phyloP scores from a whole-genome alignment of 139 green algal genomes.

The Ettlia oleoabundans region DNA sequence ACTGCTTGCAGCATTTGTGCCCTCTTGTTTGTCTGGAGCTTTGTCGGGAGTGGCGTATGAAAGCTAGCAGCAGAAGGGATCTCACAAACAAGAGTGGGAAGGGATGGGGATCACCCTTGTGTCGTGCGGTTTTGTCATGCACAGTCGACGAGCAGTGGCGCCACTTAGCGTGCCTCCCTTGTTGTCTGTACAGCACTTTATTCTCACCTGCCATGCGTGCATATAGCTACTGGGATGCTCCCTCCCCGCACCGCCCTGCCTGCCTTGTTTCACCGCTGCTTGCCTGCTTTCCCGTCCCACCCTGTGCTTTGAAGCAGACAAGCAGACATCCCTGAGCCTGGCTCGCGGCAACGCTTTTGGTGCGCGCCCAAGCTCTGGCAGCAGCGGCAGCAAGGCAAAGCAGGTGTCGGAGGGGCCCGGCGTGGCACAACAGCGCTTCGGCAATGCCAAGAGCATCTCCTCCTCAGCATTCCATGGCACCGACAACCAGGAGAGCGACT shows the following conservation, averaged over 20 bases:
- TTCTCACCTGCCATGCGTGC: neutral
- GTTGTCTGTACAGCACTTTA: too few relatives aligned
- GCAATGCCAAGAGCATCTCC: slow-evolving; percentile 92
- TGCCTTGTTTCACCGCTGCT: neutral
- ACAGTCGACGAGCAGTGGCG: too few relatives aligned
- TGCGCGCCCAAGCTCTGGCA: slow-evolving; percentile 24
- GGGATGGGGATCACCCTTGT: too few relatives aligned
- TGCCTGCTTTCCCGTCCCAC: neutral
- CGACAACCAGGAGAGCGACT: slow-evolving; percentile 48
- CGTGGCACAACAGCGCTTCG: slow-evolving; percentile 78
- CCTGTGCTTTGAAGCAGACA: slow-evolving; percentile 2
- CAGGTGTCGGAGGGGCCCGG: slow-evolving; percentile 14
- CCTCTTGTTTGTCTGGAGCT: too few relatives aligned
- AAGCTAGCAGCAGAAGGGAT: too few relatives aligned
- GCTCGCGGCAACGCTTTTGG: neutral
- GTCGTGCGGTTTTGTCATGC: too few relatives aligned
- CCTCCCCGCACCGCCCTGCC: neutral
- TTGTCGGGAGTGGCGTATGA: too few relatives aligned
- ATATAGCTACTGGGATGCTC: neutral
- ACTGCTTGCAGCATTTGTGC: too few relatives aligned
- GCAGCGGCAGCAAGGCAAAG: neutral
- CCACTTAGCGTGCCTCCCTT: too few relatives aligned
- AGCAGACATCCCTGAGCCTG: neutral
- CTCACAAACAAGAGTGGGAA: too few relatives aligned
- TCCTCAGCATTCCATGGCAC: slow-evolving; percentile 62